Base-by-base conservation (phyloP, 345 rosid genomes). In the Conringia planisiliqua region DNA sequence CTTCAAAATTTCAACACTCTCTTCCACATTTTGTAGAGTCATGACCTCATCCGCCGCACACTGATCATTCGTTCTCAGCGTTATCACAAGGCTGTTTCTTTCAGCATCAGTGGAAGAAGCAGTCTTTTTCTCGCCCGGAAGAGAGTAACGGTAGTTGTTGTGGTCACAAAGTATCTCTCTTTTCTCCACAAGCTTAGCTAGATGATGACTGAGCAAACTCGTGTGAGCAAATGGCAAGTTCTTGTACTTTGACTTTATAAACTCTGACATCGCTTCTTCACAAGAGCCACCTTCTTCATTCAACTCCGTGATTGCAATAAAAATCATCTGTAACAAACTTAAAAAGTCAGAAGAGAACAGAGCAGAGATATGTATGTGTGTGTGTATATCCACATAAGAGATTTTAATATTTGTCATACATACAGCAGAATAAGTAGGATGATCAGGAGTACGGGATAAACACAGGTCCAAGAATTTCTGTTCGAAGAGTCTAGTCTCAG, bases 211-310 rank as follows among this genome's bases (percentile, higher is more conserved):
- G 4, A 83, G 68, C 47, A 81, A 72, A 73, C 77, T 83, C 62
- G 20, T 52, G 55, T 83, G 82, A 65, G 81, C 83, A 81, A 78
- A 76, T 7, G 85, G 76, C 58, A 81, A 79, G 68, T 68, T 66
- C 68, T 73, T 57, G 24, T 83, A 79, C 54, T 62, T 68, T 0
- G 29, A 36, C 62, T 61, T 76, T 14, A 76, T 73, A 36, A 72
- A 81, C 51, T 73, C 69, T 11, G 80, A 79, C 66, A 79, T 76
- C 0, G 68, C 66, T 70, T 79, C 80, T 74, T 83, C 69, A 40
- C 43, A 51, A 9, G 81, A 76, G 10, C 83, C 86, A 30, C 76
- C 78, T 76, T 68, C 78, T 58, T 76, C 68, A 62, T 74, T 77
- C 75, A 83, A 59, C 32, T 81, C 71, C 57, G 43, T 66, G 57